Conservation (phyloP, 1,284 basidiomycete species). For the Ceratobasidium sp. region DNA sequence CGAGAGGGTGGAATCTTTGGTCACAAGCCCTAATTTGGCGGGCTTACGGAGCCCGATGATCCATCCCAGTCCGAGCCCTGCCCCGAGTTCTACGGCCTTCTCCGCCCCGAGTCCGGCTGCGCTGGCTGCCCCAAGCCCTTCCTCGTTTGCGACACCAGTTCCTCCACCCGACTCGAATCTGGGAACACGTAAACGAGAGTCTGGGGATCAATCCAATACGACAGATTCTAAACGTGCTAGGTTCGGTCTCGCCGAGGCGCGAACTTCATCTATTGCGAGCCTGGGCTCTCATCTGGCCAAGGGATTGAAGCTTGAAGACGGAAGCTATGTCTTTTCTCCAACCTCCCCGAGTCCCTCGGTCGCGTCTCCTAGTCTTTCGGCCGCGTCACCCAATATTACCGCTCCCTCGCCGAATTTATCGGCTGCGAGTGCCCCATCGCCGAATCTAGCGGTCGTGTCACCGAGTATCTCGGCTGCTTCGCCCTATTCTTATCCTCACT, state of each 20-base stretch:
- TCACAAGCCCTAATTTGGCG: neutral
- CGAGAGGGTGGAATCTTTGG: neutral
- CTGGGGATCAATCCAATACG: neutral
- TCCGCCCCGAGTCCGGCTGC: slow-evolving; percentile 23
- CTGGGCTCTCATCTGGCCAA: neutral
- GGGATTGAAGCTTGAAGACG: slow-evolving; percentile 8
- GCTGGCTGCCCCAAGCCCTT: slow-evolving; percentile 15
- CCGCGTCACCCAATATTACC: slow-evolving; percentile 18
- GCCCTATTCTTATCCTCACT: slow-evolving; percentile 13
- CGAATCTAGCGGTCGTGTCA: neutral
- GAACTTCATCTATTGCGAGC: neutral
- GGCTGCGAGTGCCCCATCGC: slow-evolving; percentile 1
- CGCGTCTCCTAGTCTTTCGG: slow-evolving; percentile 24
- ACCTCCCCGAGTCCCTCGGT: slow-evolving; percentile 3
- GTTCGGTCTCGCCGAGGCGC: neutral
- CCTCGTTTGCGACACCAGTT: neutral
- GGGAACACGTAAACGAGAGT: slow-evolving; percentile 29
- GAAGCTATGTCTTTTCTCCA: neutral
- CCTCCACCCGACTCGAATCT: slow-evolving; percentile 10
- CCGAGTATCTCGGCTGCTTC: slow-evolving; percentile 34
- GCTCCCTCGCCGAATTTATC: slow-evolving; percentile 24
- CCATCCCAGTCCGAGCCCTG: neutral
- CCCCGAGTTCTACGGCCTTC: neutral
- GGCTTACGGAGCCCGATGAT: neutral
- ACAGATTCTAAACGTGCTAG: slow-evolving; percentile 16